Evolutionary conservation across 306 rosid genomes (phyloP), one percentile per base, ranked within the genome.

Genomic region (Gillenia trifoliata): DNA sequence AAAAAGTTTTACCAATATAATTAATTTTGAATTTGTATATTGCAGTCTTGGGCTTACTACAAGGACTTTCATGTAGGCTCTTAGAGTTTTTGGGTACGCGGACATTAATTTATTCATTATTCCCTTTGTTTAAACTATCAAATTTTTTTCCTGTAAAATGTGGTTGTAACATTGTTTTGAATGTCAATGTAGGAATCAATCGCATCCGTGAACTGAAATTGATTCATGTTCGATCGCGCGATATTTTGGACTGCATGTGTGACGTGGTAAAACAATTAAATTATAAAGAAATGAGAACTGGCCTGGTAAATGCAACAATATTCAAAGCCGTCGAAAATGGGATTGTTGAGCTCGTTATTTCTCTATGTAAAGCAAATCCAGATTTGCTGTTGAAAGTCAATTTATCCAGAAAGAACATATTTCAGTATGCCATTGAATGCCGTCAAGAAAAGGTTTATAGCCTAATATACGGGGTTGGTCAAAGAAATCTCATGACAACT

Each of bases 401-500:
- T 11, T 0, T 0, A 5, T 1, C 1, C 4, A 0, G 0, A 0
- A 38, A 28, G 19, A 15, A 8, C 40, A 28, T 59, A 3, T 54
- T 71, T 15, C 40, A 8, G 6, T 4, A 2, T 29, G 71, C 71
- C 0, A 11, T 71, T 15, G 0, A 22, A 0, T 29, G 6, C 33
- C 75, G 78, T 10, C 78, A 71, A 36, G 72, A 76, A 40, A 15
- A 33, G 5, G 25, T 76, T 17, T 72, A 76, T 34, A 60, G n/a
- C 36, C 78, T 66, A 6, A 28, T 76, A 1, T 22, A 59, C 25
- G 78, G 78, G 2, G 50, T 34, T 6, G 2, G 20, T 23, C 22
- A 8, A 10, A 81, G 63, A 54, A 31, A 67, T 6, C 30, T 15
- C 4, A 0, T 66, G 13, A 2, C 50, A 0, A 16, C 10, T 19